Conservation (phyloP, 495 filamentous ascomycete species). For the Penicillium nucicola region DNA sequence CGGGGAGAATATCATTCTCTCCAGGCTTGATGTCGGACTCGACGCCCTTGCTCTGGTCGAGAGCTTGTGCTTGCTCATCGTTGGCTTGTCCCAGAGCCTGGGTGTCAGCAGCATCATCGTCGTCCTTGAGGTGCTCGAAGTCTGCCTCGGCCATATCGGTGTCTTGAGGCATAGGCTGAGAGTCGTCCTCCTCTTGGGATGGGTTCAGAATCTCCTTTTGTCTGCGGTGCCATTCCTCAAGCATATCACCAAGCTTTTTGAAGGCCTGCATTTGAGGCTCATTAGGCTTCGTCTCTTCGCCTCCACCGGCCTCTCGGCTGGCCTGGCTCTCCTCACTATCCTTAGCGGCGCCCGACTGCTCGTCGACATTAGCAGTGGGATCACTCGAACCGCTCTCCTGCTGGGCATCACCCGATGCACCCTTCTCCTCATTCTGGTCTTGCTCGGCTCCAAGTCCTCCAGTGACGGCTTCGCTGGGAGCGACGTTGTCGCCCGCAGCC, state of each 20-base stretch:
- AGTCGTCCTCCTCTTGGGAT: slow-evolving; percentile 57
- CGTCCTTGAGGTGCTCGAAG: slow-evolving; percentile 87
- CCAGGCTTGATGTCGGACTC: slow-evolving; percentile 62
- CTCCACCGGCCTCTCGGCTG: slow-evolving; percentile 39
- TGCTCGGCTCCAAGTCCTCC: slow-evolving; percentile 42
- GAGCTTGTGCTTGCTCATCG: slow-evolving; percentile 75
- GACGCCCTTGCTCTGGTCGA: slow-evolving; percentile 83
- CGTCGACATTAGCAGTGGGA: slow-evolving; percentile 39
- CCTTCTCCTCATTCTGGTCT: slow-evolving; percentile 60
- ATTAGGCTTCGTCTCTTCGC: slow-evolving; percentile 44
- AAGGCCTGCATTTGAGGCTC: slow-evolving; percentile 62
- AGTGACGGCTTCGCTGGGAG: slow-evolving; percentile 46
- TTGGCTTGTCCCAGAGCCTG: slow-evolving; percentile 89
- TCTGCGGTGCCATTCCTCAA: slow-evolving; percentile 89
- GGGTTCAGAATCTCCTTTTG: slow-evolving; percentile 74
- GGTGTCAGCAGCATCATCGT: slow-evolving; percentile 72
- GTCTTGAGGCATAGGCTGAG: slow-evolving; percentile 51
- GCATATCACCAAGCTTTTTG: slow-evolving; percentile 86
- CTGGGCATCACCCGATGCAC: slow-evolving; percentile 62
- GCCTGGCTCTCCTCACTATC: slow-evolving; percentile 46
- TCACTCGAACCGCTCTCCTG: slow-evolving; percentile 48
- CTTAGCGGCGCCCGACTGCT: slow-evolving; percentile 39
- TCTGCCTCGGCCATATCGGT: slow-evolving; percentile 68
- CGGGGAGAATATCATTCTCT: slow-evolving; percentile 54
- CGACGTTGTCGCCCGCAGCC: slow-evolving; percentile 45